Base-by-base conservation (phyloP, 2,329 filamentous ascomycete species). In the Scedosporium boydii region DNA sequence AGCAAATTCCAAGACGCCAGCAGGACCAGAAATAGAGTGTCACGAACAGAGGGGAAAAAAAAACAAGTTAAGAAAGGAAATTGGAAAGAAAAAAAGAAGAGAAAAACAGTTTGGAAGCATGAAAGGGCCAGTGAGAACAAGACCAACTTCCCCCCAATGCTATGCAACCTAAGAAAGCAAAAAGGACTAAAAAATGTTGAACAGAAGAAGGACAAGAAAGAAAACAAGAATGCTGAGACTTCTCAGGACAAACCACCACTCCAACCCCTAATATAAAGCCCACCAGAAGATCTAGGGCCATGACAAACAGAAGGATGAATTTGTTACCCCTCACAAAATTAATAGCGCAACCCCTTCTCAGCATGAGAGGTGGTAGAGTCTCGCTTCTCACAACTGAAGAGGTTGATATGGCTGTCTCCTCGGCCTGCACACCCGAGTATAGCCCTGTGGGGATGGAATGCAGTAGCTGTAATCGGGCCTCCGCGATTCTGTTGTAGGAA, bases 401-500 rank as follows among this genome's bases (percentile, higher is more conserved):
- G 80, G 72, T 96, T 97, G 70, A 99, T 87, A 72, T 97, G 90
- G 64, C 93, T 86, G 71, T 97, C 93, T 62, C 92, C 90, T 53
- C 91, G 82, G 3, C 92, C 90, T 1, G 93, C 90, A 69, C 90
- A 95, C 42, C 91, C 93, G 65, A 99, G 82, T 74, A 97, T 87
- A 77, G 96, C 93, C 60, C 89, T 86, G 74, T 99, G 95, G 1
- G 95, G 95, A 75, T 99, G 95, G 79, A 98, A 99, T 0, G 93
- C 89, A 7, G 93, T 96, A 42, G 90, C 85, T 3, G 92, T 87
- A 67, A 99, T 96, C 1, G 95, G 89, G 6, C 87, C 85, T 63
- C 88, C 87, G 60, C 90, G 88, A 71, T 87, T 91, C 69, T 92
- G 88, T 66, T 90, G 87, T 16, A 96, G 79, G 78, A 96, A 96